phyloP scores from a whole-genome alignment of 768 basidiomycete species.

The Tylopilus plumbeoviolaceoides region DNA sequence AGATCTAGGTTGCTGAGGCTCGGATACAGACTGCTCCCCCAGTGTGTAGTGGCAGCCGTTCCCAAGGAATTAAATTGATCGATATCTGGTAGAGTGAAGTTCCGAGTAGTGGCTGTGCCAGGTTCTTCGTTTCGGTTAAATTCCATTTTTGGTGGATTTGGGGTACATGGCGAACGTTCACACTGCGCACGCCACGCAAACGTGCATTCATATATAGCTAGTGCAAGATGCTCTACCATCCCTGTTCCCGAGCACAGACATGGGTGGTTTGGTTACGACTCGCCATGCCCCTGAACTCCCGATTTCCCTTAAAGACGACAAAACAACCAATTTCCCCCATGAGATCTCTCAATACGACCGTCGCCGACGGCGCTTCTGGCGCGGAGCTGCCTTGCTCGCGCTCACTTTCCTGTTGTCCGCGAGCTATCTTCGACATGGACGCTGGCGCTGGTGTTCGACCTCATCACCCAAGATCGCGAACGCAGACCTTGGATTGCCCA shows the following conservation, averaged over 20 bases:
- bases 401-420: constrained; percentile 14
- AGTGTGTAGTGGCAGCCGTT: too few species aligned
- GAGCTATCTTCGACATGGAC: constrained; percentile 12
- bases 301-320: constrained; percentile 5
- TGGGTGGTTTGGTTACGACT: neutral
- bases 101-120: too few species aligned
- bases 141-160: constrained; percentile 6
- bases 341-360: neutral
- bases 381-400: constrained; percentile 3
- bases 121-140: neutral
- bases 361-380: constrained; percentile 4
- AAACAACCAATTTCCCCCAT: neutral
- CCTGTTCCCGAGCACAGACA: neutral
- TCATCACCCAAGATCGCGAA: neutral
- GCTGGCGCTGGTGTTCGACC: constrained; percentile 2
- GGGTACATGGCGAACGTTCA: neutral
- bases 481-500: constrained; percentile 8
- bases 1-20: too few species aligned
- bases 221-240: neutral
- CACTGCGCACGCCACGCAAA: constrained; percentile 16
- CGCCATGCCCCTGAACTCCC: constrained; percentile 3
- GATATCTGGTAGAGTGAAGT: too few species aligned
- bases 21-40: too few species aligned
- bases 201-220: constrained; percentile 20
- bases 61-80: too few species aligned